Evolutionary conservation across 2,329 filamentous ascomycete genomes (phyloP).

Genomic region (Colletotrichum tabaci): DNA sequence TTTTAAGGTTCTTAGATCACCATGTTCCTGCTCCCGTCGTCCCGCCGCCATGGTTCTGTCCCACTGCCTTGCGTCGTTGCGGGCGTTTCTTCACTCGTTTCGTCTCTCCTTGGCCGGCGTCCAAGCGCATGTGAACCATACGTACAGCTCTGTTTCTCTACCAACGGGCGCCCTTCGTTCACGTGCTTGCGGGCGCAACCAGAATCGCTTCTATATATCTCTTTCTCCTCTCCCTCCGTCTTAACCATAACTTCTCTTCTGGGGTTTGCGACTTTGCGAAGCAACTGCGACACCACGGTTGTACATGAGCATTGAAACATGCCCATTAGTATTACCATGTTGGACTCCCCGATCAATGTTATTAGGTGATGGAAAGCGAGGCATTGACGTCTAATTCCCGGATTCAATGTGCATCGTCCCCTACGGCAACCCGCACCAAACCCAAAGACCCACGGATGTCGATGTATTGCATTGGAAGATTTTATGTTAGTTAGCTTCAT

Average conservation of each 20-base stretch:
- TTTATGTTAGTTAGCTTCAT: too few species aligned
- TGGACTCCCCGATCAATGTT: too few species aligned
- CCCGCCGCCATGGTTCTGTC: conserved; percentile 26
- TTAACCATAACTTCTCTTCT: rapidly evolving
- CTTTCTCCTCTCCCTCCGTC: background rate
- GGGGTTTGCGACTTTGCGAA: too few species aligned
- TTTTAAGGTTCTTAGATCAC: conserved; percentile 25
- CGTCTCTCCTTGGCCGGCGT: conserved; percentile 17
- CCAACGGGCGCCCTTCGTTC: conserved; percentile 11
- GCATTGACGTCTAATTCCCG: too few species aligned
- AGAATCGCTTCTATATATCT: background rate
- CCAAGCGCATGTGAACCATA: conserved; percentile 2
- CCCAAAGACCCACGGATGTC: too few species aligned
- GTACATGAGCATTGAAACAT: too few species aligned
- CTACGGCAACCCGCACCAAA: too few species aligned
- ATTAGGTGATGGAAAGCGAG: too few species aligned
- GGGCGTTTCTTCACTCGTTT: conserved; percentile 34
- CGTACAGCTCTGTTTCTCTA: background rate
- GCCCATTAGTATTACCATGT: too few species aligned
- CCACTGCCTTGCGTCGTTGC: conserved; percentile 39
- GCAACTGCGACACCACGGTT: conserved; percentile 30
- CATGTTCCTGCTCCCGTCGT: conserved; percentile 13
- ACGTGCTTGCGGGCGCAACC: conserved; percentile 41
- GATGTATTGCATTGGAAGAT: too few species aligned
- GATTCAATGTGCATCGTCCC: too few species aligned